phyloP scores from a whole-genome alignment of 2,329 filamentous ascomycete species.

The Lachnellula occidentalis region DNA sequence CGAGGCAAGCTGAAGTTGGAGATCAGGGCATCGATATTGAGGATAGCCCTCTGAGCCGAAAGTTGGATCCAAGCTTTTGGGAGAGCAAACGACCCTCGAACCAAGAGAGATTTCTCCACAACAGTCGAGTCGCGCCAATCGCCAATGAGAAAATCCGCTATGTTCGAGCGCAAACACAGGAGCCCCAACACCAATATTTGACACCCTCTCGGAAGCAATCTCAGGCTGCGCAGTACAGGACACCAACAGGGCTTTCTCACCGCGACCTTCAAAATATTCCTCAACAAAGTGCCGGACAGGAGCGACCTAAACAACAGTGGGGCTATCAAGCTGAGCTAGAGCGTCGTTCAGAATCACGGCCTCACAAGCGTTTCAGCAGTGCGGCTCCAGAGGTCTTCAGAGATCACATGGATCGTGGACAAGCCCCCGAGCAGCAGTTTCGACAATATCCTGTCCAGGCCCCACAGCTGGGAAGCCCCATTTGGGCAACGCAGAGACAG shows the following conservation, averaged over 20 bases:
- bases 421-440: not conserved
- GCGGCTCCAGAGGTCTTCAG: not conserved
- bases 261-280: not conserved
- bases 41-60: too few relatives aligned
- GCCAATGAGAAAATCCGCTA: not conserved
- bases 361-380: not conserved
- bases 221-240: not conserved
- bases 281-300: not conserved
- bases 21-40: too few relatives aligned
- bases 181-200: not conserved
- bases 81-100: too few relatives aligned
- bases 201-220: not conserved
- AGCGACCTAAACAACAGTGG: not conserved
- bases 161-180: not conserved
- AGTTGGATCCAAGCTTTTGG: too few relatives aligned
- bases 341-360: not conserved
- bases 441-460: not conserved
- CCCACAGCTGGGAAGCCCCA: not conserved
- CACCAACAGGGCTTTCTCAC: not conserved
- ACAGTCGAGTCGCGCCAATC: not conserved
- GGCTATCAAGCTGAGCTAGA: not conserved
- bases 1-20: too few relatives aligned
- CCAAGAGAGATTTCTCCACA: not conserved
- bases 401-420: not conserved
- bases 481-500: not conserved